Base-by-base conservation (phyloP, 2,329 filamentous ascomycete genomes). In the Aspergillus sojae region DNA sequence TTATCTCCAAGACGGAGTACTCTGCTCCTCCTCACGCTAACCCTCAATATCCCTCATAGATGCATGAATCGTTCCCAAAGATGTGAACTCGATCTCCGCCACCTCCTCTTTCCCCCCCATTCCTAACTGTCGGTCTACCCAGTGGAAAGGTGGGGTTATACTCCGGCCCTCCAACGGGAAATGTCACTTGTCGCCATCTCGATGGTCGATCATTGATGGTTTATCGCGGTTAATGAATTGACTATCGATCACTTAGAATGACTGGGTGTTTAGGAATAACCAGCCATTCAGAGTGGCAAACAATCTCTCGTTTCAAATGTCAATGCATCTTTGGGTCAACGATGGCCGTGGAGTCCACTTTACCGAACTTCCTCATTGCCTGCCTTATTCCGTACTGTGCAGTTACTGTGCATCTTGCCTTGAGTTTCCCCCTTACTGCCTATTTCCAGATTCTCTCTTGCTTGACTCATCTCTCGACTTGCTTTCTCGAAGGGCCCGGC, bases 31-130 rank as follows among this genome's bases (percentile, higher is more conserved):
- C n/a, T 34, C 34, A 55, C 52, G 26, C 52, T 55, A 55, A 39
- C 14, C 48, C 39, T 39, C 32, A 55, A 39, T 39, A 55, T 39
- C 32, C 11, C 52, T 55, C 32, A 55, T 55, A 9, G 52, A 39
- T 39, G 52, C 52, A 55, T 23, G n/a, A 23, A 55, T 39, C 21
- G 23, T 39, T 39, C 32, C 52, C 11, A 55, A 55, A 55, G 52
- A 55, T 55, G 52, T 55, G 52, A 55, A 55, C 32, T 55, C n/a
- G 32, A 55, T 55, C 52, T 55, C 52, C 52, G 52, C 52, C 52
- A 55, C 52, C 52, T 55, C 52, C 52, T 55, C 52, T 21, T 54
- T 50, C 6, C 11, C 48, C 23, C 23, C 19, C 48, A 21, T 55
- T 55, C 34, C n/a, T 55, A 55, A 55, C 34, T 55, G 52, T 55